These are phyloP conservation scores for Arbutus unedo DNA, from an alignment of 148 eudicot species.

Conservation along the genomic window DNA sequence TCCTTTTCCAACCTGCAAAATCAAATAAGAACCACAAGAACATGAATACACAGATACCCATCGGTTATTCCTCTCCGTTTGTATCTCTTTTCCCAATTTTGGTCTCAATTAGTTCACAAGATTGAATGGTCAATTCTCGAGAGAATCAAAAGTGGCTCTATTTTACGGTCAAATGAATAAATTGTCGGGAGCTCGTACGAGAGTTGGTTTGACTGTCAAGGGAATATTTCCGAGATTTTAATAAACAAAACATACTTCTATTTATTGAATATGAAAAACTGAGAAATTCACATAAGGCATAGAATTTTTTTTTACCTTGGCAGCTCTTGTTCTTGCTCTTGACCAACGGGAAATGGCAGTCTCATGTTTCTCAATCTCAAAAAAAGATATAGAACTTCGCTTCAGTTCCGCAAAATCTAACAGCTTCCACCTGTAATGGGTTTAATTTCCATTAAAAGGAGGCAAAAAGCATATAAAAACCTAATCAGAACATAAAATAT, in stretches of 20 bases:
- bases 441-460: neutral
- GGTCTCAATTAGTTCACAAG: too few relatives aligned
- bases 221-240: too few relatives aligned
- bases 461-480: neutral
- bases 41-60: neutral
- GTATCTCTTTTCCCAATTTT: too few relatives aligned
- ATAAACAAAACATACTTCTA: too few relatives aligned
- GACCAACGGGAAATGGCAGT: slow-evolving; percentile 97
- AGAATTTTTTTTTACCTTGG: slow-evolving; percentile 52
- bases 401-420: slow-evolving; percentile 88
- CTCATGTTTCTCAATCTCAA: slow-evolving; percentile 80
- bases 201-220: too few relatives aligned
- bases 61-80: too few relatives aligned
- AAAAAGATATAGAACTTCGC: slow-evolving; percentile 87
- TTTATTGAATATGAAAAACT: neutral
- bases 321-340: slow-evolving; percentile 91
- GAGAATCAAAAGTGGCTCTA: too few relatives aligned
- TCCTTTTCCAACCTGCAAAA: slow-evolving; percentile 88
- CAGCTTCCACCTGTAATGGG: slow-evolving; percentile 73
- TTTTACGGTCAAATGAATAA: too few relatives aligned
- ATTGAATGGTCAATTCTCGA: too few relatives aligned
- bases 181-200: too few relatives aligned
- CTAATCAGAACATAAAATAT: too few relatives aligned
- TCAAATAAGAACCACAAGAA: neutral
- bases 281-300: neutral